phyloP scores from a whole-genome alignment of 2,329 filamentous ascomycete species.

The Claviceps pusilla region DNA sequence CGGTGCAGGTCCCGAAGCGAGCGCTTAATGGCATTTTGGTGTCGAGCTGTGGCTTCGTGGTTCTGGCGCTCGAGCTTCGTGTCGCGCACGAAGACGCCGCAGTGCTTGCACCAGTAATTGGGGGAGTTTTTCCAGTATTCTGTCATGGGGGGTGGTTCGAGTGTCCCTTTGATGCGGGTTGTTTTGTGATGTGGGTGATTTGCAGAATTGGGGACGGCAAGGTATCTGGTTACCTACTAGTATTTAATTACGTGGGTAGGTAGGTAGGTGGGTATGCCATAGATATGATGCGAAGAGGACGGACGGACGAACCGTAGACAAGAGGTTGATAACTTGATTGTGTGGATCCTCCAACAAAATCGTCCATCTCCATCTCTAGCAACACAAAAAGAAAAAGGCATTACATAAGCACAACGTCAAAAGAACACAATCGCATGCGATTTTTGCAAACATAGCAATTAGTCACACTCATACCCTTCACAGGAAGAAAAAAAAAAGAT shows the following conservation, averaged over 20 bases:
- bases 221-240: too few relatives aligned
- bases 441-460: too few relatives aligned
- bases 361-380: too few relatives aligned
- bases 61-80: constrained; percentile 79
- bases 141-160: constrained; percentile 45
- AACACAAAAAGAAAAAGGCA: too few relatives aligned
- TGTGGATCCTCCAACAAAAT: not conserved
- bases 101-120: constrained; percentile 98
- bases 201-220: too few relatives aligned
- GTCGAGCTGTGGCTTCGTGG: constrained; percentile 73
- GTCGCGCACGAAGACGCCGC: constrained; percentile 77
- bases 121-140: constrained; percentile 99
- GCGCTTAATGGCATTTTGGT: constrained; percentile 75
- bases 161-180: not conserved
- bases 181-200: not conserved
- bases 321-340: not conserved
- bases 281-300: too few relatives aligned
- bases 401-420: not conserved
- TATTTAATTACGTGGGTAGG: too few relatives aligned
- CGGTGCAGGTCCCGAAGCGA: constrained; percentile 82
- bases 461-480: not conserved
- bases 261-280: too few relatives aligned
- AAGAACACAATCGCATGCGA: too few relatives aligned
- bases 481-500: too few relatives aligned
- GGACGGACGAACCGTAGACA: too few relatives aligned